phyloP scores from a whole-genome alignment of 441 rosid species.

The Adansonia madagascariensis region DNA sequence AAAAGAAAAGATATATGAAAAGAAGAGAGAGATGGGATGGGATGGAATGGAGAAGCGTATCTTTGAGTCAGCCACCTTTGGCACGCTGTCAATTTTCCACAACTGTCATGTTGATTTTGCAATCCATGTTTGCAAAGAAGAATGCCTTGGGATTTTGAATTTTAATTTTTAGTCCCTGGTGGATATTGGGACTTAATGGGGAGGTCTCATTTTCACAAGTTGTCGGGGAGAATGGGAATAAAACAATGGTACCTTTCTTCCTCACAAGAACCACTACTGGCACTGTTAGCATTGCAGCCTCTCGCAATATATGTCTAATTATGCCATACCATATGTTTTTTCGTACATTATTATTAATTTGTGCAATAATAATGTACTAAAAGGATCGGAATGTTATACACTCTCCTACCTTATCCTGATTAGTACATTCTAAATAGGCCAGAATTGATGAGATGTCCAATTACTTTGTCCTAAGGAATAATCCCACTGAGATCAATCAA shows the following conservation, averaged over 20 bases:
- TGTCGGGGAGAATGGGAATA: slow-evolving; percentile 28
- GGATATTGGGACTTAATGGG: neutral
- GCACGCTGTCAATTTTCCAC: slow-evolving; percentile 53
- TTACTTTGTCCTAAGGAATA: slow-evolving; percentile 8
- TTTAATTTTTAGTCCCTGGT: slow-evolving; percentile 2
- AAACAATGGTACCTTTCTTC: slow-evolving; percentile 33
- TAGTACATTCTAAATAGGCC: slow-evolving; percentile 3
- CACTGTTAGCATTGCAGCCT: slow-evolving; percentile 11
- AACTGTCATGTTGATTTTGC: slow-evolving; percentile 32
- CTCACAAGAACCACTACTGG: slow-evolving; percentile 8
- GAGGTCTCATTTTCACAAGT: slow-evolving; percentile 30
- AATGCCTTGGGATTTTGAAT: neutral
- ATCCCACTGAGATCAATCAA: neutral
- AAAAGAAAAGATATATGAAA: neutral
- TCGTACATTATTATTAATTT: neutral
- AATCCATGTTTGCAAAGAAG: slow-evolving; percentile 25
- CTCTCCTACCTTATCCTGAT: slow-evolving; percentile 11
- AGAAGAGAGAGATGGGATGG: neutral
- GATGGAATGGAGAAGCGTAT: slow-evolving; percentile 26
- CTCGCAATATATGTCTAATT: neutral
- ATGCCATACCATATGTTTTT: slow-evolving; percentile 2
- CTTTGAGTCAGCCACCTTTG: slow-evolving; percentile 50
- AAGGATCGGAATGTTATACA: neutral
- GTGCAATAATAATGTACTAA: neutral
- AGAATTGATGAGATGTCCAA: neutral